Evolutionary conservation across 352 stramenopile genomes (phyloP), one percentile per base, ranked within the genome.

Genomic region (Globisporangium lucens): DNA sequence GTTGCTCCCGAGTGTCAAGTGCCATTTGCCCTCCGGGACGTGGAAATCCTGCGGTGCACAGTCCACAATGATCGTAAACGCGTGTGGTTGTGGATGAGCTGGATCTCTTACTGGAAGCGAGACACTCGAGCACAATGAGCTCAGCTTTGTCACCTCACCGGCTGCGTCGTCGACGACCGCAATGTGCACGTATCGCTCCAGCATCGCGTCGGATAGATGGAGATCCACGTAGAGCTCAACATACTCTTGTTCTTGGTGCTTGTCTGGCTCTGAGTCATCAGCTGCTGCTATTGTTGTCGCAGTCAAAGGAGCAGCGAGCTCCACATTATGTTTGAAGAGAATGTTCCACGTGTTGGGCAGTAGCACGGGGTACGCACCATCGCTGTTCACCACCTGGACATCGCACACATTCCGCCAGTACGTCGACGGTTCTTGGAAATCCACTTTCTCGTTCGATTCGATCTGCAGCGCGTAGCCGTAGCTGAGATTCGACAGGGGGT

Each of bases 1-100:
- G 43, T 75, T 72, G 53, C 82, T 90, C 3, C 77, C 82, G 1
- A 94, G 27, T 1, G 81, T 80, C 22, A 94, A 69, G 47, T 80
- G 75, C 82, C 83, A 94, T 57, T 77, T 80, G 12, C 79, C 82
- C 47, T 80, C 70, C 3, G 76, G 75, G 0, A 89, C 70, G 35
- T 73, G 57, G 7, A 70, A 63, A 2, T 68, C 60, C 3, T 63
- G 61, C 30, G 79, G 74, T 1, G 69, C 57, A 29, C 83, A 91
- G 41, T 91, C 80, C 8, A 89, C 72, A 36, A 92, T 65, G n/a
- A 93, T 78, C 2, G 84, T 91, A 68, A 82, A 88, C 20, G 63
- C 59, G 2, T 46, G 29, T 20, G 13, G 43, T 62, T 12, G 33
- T 65, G n/a, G 20, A 22, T 17, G 29, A 4, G 41, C 41, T n/a